phyloP scores from a whole-genome alignment of 2,329 filamentous ascomycete species.

The Hymenoscyphus salicellus region DNA sequence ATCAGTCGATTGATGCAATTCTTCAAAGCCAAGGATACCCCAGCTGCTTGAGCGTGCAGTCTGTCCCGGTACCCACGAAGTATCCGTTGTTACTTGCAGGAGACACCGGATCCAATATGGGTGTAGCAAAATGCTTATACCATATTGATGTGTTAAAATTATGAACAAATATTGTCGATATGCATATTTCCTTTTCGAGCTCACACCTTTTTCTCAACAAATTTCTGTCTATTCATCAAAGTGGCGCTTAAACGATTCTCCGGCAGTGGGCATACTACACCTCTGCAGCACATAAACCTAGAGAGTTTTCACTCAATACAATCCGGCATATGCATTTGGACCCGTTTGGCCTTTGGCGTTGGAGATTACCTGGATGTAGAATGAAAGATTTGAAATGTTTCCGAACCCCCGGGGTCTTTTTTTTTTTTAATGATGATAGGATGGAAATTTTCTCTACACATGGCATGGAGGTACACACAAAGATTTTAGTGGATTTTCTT shows the following conservation, averaged over 20 bases:
- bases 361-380: conserved; percentile 26
- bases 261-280: conserved; percentile 24
- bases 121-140: conserved; percentile 9
- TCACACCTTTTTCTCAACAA: conserved; percentile 13
- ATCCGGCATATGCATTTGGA: conserved; percentile 24
- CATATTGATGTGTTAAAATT: conserved; percentile 27
- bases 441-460: conserved; percentile 14
- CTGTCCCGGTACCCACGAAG: background rate
- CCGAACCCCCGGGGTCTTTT: conserved; percentile 15
- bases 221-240: conserved; percentile 25
- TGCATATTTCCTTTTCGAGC: conserved; percentile 27
- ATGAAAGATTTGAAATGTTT: conserved; percentile 14
- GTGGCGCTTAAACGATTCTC: conserved; percentile 30
- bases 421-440: conserved; percentile 27
- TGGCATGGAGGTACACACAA: background rate
- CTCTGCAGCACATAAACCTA: conserved; percentile 12
- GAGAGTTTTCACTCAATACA: conserved; percentile 17
- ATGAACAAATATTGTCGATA: conserved; percentile 30
- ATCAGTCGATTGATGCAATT: conserved; percentile 75
- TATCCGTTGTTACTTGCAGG: background rate
- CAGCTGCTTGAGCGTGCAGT: conserved; percentile 13
- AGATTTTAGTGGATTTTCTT: conserved; percentile 6
- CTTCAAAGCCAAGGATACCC: conserved; percentile 54
- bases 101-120: background rate
- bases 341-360: conserved; percentile 20